These are phyloP conservation scores for Elasticomyces elasticus DNA, from an alignment of 495 filamentous ascomycete species.

Conservation along the genomic window DNA sequence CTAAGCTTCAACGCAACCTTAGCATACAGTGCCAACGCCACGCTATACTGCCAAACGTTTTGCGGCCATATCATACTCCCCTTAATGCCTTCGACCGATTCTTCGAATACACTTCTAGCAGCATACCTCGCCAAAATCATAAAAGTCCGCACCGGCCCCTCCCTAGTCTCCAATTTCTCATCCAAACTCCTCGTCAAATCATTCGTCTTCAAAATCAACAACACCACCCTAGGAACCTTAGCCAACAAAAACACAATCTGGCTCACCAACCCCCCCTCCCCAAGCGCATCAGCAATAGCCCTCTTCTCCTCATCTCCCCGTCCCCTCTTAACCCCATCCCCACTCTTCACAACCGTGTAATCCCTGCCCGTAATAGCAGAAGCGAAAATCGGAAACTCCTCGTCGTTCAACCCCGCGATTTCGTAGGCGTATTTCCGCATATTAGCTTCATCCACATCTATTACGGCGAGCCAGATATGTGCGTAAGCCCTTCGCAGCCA, in stretches of 20 bases:
- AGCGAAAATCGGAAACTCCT: constrained; percentile 91
- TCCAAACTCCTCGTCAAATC: constrained; percentile 92
- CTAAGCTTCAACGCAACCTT: constrained; percentile 55
- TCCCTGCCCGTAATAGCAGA: constrained; percentile 94
- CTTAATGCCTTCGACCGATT: constrained; percentile 65
- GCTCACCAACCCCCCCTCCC: constrained; percentile 78
- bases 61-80: constrained; percentile 48
- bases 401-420: constrained; percentile 80
- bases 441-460: constrained; percentile 67
- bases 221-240: constrained; percentile 79
- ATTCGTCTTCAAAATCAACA: constrained; percentile 96
- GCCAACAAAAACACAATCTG: constrained; percentile 81
- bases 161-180: constrained; percentile 81
- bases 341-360: constrained; percentile 58
- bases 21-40: constrained; percentile 49
- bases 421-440: constrained; percentile 86
- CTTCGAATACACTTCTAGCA: constrained; percentile 75
- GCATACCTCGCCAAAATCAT: constrained; percentile 92
- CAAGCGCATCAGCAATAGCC: constrained; percentile 66
- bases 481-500: constrained; percentile 77
- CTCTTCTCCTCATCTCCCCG: constrained; percentile 68
- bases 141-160: constrained; percentile 81
- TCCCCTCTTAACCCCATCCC: constrained; percentile 47
- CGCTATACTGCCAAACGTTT: constrained; percentile 47
- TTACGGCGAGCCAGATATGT: constrained; percentile 93